Evolutionary conservation across 2,329 filamentous ascomycete species (phyloP), one percentile per base, ranked within the genome.

Genomic region (Trichoderma citrinoviride): DNA sequence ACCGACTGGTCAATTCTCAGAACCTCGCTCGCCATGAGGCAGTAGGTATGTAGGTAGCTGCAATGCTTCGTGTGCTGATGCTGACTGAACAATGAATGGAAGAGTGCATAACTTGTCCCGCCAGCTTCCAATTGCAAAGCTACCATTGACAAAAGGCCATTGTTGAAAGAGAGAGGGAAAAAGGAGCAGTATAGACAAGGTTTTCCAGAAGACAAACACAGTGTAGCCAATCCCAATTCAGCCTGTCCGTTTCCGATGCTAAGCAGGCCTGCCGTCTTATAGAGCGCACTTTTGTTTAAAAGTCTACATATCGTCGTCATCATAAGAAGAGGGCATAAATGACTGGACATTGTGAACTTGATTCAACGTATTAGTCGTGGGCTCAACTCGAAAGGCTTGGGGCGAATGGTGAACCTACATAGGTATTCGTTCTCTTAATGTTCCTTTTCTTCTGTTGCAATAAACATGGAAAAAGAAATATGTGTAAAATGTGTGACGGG

Each of bases 41-140:
- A 43, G 27, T 49, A 41, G 50, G 46, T 49, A 41, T 56, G 46
- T 65, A 33, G 25, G 25, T 3, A 27, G 56, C 25, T 23, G 43
- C 50, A 65, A 55, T 49, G 50, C 55, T 54, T 54, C 23, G 50
- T 50, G 54, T 40, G 56, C 40, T 56, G 56, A 55, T 27, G 61
- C 29, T 21, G 56, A 55, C n/a, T 61, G 56, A 65, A 53, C 10
- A 62, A 57, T 64, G 61, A 56, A 52, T 53, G 63, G 47, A 61
- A 65, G 47, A 55, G 55, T 37, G 52, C 14, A 37, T 2, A 14
- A 37, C 3, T 4, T 10, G 14, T 62, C 52, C 57, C 47, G 64
- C 58, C 47, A 62, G 50, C 53, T 62, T 63, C 57, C 57, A 62
- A 41, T 57, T 52, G 43, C 52, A 61, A 62, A 27, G 55, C 33